Evolutionary conservation across 1,284 basidiomycete genomes (phyloP).

Genomic region (Pulveroboletus sp.): DNA sequence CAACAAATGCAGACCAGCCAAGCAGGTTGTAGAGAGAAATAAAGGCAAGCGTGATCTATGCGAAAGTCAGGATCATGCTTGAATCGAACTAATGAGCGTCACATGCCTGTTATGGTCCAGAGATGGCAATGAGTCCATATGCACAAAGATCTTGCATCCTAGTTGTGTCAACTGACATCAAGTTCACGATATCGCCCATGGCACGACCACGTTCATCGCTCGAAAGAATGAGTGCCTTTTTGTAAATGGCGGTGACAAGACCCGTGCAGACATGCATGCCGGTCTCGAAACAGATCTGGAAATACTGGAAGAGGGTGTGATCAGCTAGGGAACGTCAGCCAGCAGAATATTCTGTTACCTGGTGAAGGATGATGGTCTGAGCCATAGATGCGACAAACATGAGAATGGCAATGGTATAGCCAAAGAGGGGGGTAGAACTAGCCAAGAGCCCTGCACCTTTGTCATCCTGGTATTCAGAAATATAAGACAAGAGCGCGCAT

Average conservation of each 20-base stretch:
- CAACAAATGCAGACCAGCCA: conserved; percentile 90
- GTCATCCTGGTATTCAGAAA: conserved; percentile 66
- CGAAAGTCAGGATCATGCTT: not conserved
- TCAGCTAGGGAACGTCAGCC: not conserved
- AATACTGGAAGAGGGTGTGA: conserved; percentile 50
- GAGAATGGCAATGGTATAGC: conserved; percentile 70
- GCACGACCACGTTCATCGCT: conserved; percentile 78
- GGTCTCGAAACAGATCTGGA: conserved; percentile 76
- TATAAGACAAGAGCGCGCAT: conserved; percentile 77
- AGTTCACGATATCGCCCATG: conserved; percentile 90
- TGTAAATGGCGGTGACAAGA: conserved; percentile 81
- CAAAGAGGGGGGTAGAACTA: conserved; percentile 44
- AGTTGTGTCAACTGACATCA: conserved; percentile 87
- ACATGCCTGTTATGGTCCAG: conserved; percentile 64
- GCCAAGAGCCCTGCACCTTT: conserved; percentile 18
- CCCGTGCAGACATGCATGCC: conserved; percentile 93
- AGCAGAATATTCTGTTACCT: conserved; percentile 44
- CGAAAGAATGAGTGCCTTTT: conserved; percentile 82
- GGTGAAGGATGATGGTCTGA: conserved; percentile 86
- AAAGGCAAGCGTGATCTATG: conserved; percentile 82
- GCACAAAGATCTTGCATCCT: conserved; percentile 86
- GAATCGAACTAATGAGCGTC: not conserved
- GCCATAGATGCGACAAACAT: conserved; percentile 79
- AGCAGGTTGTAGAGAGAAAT: conserved; percentile 85
- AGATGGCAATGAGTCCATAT: conserved; percentile 70